Percentiles rank a stretch among this genome's conserved stretches.
Evolutionary conservation across 208 protist species (phyloP).

Genomic region (Lotmaria passim): DNA sequence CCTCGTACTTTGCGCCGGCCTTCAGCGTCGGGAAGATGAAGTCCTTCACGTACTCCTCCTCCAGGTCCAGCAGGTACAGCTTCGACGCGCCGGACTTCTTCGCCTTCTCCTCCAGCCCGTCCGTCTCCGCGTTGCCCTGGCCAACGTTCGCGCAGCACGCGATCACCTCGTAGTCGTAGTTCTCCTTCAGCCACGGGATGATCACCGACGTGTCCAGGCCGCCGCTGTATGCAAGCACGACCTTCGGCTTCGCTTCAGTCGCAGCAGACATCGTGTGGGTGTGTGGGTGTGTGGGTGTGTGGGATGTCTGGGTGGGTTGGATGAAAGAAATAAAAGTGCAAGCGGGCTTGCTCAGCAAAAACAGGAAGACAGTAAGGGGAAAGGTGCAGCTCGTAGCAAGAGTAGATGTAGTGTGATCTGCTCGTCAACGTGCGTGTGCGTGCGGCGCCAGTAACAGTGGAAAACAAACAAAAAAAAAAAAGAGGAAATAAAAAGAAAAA

Average conservation of each 20-base stretch:
- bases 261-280: too few species aligned
- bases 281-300: neutral
- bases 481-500: too few species aligned
- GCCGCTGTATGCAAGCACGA: constrained; percentile 37
- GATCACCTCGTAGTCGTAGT: constrained; percentile 39
- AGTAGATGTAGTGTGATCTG: constrained; percentile 3
- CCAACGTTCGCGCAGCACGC: constrained; percentile 37
- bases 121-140: constrained; percentile 32
- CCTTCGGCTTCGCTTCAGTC: constrained; percentile 29
- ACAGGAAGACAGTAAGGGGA: too few species aligned
- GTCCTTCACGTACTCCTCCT: constrained; percentile 36
- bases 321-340: too few species aligned
- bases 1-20: constrained; percentile 36
- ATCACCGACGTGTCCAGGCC: constrained; percentile 35
- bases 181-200: constrained; percentile 40
- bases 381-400: neutral
- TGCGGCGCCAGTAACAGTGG: too few species aligned
- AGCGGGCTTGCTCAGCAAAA: too few species aligned
- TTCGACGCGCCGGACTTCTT: constrained; percentile 37
- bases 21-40: constrained; percentile 39
- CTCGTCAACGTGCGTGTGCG: neutral
- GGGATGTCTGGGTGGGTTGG: too few species aligned
- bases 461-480: constrained; percentile 2
- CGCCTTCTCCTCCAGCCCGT: too few species aligned
- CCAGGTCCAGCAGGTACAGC: constrained; percentile 34